phyloP scores from a whole-genome alignment of 1,284 basidiomycete species.

The Xerocomus minutiporus region DNA sequence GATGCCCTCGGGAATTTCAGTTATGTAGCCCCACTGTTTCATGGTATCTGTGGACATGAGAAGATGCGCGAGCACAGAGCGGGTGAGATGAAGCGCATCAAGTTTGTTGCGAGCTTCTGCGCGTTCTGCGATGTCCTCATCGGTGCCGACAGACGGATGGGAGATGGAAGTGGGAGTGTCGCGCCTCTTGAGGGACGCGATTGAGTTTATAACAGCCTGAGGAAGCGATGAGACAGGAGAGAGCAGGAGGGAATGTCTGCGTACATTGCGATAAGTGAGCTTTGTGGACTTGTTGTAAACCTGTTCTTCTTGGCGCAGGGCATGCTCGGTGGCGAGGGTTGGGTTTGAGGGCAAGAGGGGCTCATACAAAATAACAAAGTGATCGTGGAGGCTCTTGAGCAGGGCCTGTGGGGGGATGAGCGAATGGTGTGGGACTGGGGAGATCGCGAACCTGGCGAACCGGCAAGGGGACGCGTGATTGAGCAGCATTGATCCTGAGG shows the following conservation, averaged over 20 bases:
- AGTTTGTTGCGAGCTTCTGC: slow-evolving; percentile 57
- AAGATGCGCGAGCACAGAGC: slow-evolving; percentile 50
- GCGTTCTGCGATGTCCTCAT: slow-evolving; percentile 58
- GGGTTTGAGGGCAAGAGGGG: slow-evolving; percentile 48
- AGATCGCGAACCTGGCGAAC: slow-evolving; percentile 57
- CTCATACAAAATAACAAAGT: slow-evolving; percentile 64
- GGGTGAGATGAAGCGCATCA: slow-evolving; percentile 54
- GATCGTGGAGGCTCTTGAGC: slow-evolving; percentile 67
- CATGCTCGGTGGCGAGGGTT: slow-evolving; percentile 64
- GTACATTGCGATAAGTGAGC: slow-evolving; percentile 74
- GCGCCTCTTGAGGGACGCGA: slow-evolving; percentile 71
- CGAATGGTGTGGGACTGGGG: not conserved
- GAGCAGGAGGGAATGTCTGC: slow-evolving; percentile 13
- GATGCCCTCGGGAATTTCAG: slow-evolving; percentile 58
- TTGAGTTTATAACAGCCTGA: slow-evolving; percentile 70
- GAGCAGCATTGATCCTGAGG: slow-evolving; percentile 58
- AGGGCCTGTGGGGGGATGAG: slow-evolving; percentile 45
- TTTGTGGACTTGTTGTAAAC: slow-evolving; percentile 69
- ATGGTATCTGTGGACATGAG: slow-evolving; percentile 59
- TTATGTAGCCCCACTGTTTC: slow-evolving; percentile 65
- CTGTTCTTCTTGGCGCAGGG: slow-evolving; percentile 73
- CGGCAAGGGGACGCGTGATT: slow-evolving; percentile 60
- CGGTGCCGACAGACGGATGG: slow-evolving; percentile 80
- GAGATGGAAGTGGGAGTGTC: slow-evolving; percentile 53
- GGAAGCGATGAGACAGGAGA: slow-evolving; percentile 11